Evolutionary conservation across 1,284 basidiomycete species (phyloP).

Genomic region (Ganoderma multipileum): DNA sequence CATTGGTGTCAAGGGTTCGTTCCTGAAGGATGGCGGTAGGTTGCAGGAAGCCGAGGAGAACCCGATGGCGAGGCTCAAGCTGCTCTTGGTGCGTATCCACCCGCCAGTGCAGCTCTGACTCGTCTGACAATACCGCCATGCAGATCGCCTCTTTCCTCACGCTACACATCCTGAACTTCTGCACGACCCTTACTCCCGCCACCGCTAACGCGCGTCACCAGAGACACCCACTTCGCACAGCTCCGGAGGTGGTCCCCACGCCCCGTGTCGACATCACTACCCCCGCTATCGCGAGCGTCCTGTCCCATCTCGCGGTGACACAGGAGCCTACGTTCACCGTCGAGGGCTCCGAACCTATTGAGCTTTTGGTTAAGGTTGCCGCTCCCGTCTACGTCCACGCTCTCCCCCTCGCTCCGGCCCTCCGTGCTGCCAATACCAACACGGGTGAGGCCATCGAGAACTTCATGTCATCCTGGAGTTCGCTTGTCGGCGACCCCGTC

Average conservation of each 20-base stretch:
- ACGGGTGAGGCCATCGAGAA: conserved; percentile 66
- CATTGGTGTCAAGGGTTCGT: conserved; percentile 73
- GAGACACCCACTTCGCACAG: conserved; percentile 36
- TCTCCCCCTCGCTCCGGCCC: conserved; percentile 41
- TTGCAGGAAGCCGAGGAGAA: conserved; percentile 64
- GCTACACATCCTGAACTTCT: conserved; percentile 91
- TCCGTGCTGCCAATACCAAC: conserved; percentile 28
- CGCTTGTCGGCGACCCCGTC: conserved; percentile 94
- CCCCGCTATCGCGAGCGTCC: conserved; percentile 63
- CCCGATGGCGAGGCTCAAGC: conserved; percentile 88
- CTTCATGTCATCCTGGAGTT: conserved; percentile 95
- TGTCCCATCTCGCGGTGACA: conserved; percentile 62
- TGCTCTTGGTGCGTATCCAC: conserved; percentile 72
- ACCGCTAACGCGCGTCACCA: conserved; percentile 65
- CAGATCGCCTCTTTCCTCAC: conserved; percentile 88
- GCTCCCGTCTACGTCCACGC: conserved; percentile 71
- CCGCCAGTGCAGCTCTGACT: conserved; percentile 9
- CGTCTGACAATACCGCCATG: conserved; percentile 7
- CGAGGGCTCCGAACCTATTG: conserved; percentile 34
- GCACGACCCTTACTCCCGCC: conserved; percentile 87
- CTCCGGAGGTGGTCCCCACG: conserved; percentile 41
- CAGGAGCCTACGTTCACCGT: conserved; percentile 42
- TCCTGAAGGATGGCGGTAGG: conserved; percentile 46
- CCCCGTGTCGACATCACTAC: conserved; percentile 70
- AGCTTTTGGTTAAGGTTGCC: conserved; percentile 76